Evolutionary conservation across 805 yeast species (phyloP).

Genomic region (Maudiozyma turicensis): DNA sequence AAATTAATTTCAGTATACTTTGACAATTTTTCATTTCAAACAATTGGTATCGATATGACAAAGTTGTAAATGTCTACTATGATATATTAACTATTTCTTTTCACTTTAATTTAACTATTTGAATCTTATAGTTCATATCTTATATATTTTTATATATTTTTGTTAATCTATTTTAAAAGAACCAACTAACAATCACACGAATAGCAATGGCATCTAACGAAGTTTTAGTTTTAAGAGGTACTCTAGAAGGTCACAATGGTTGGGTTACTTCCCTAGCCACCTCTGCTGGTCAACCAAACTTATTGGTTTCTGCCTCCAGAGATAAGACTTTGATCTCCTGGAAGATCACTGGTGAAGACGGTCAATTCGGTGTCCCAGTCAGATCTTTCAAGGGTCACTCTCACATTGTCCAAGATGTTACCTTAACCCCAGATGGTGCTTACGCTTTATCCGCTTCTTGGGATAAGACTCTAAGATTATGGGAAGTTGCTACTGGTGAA

Average conservation of each 20-base stretch:
- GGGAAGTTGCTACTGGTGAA: slow-evolving; percentile 94
- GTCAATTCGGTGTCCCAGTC: slow-evolving; percentile 96
- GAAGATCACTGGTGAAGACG: slow-evolving; percentile 94
- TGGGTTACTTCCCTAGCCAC: slow-evolving; percentile 99
- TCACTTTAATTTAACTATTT: slow-evolving; percentile 1
- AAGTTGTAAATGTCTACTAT: neutral
- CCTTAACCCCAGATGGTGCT: slow-evolving; percentile 95
- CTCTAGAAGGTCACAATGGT: slow-evolving; percentile 94
- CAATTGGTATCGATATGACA: slow-evolving; percentile 1
- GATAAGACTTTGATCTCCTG: slow-evolving; percentile 98
- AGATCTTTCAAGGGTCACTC: slow-evolving; percentile 97
- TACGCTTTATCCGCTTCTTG: slow-evolving; percentile 98
- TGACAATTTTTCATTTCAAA: neutral
- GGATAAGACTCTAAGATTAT: slow-evolving; percentile 98
- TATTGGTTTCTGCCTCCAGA: slow-evolving; percentile 96
- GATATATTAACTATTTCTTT: neutral
- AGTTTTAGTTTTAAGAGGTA: slow-evolving; percentile 99
- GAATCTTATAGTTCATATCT: neutral
- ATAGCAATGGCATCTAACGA: slow-evolving; percentile 62
- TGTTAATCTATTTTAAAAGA: neutral
- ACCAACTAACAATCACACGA: slow-evolving; percentile 7
- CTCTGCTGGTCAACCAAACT: slow-evolving; percentile 95
- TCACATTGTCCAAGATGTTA: slow-evolving; percentile 97
- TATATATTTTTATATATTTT: neutral
- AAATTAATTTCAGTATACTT: neutral